Percentiles rank a stretch among this genome's conserved stretches.
Conservation (phyloP, 805 yeast species). For the Nakazawaea ambrosiae region DNA sequence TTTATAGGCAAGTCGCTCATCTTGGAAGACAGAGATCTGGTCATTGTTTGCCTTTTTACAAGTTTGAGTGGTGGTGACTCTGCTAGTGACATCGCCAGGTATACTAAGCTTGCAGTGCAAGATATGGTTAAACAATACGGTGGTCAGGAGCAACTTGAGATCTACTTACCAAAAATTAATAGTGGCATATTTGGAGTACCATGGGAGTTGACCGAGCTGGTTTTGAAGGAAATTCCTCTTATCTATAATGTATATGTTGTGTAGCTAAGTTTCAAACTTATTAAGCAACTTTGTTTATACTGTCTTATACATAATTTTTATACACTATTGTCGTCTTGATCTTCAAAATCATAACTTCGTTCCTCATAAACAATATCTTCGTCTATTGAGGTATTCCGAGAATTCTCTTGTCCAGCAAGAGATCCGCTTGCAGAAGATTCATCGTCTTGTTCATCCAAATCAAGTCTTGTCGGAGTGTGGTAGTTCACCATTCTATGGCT, state of each 20-base stretch:
- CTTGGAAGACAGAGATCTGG: constrained; percentile 24
- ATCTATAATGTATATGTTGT: constrained; percentile 42
- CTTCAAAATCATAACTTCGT: constrained; percentile 8
- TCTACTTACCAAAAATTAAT: constrained; percentile 73
- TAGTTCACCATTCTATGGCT: not conserved
- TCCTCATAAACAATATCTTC: constrained; percentile 8
- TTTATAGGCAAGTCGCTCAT: constrained; percentile 49
- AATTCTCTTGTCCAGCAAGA: too few species aligned
- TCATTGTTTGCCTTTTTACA: constrained; percentile 69
- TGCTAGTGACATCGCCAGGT: constrained; percentile 37
- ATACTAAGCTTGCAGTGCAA: constrained; percentile 43
- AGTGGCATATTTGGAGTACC: constrained; percentile 78
- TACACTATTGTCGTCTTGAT: too few species aligned
- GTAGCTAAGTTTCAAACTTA: constrained; percentile 13
- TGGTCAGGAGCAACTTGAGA: constrained; percentile 14
- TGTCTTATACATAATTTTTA: too few species aligned
- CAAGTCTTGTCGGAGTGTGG: constrained; percentile 4
- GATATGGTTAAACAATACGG: constrained; percentile 36
- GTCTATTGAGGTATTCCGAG: too few species aligned
- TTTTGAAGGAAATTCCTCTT: constrained; percentile 29
- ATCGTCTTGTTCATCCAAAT: too few species aligned
- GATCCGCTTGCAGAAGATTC: too few species aligned
- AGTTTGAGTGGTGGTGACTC: constrained; percentile 47
- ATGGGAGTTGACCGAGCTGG: constrained; percentile 61
- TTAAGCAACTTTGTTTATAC: too few species aligned